Base-by-base conservation (phyloP, 2,329 filamentous ascomycete genomes). In the Paraconiothyrium brasiliense region DNA sequence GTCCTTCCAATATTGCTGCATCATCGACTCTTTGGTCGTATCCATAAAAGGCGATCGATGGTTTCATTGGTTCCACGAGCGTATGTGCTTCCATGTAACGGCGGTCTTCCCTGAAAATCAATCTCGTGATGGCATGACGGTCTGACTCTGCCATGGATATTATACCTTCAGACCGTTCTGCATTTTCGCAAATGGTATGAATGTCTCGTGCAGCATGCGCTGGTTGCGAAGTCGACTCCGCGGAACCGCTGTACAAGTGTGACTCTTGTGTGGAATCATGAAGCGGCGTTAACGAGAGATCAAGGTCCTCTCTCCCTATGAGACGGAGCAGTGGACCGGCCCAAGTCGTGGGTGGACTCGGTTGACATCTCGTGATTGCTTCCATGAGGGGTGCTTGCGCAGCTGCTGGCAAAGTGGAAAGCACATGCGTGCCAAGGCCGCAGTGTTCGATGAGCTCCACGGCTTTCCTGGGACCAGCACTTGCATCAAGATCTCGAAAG, bases 91-190 rank as follows among this genome's bases (percentile, higher is more conserved):
- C 95, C 63, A 93, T 89, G 58, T 97, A 89, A 39, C 95, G 90
- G 62, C 93, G 89, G 72, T 99, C 95, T 67, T 98, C 93, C 62
- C 89, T 90, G 84, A 98, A 99, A 32, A 99, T 90, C 9, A 95
- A 84, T 55, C 90, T 89, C 34, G 95, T 96, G 8, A 98, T 89
- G 86, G 76, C 94, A 89, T 78, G 73, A 32, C 93, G 88, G 72
- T 97, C 92, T 35, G 90, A 90, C 75, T 95, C 94, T 58, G 93
- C 91, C 6, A 91, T 90, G 50, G 92, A 92, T 66, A 95, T 91
- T 58, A 90, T 88, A 0, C 88, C 85, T 48, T 87, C 85, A 48
- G 85, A 82, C 43, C 88, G 84, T 48, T 92, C 89, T 1, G 87
- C 82, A 43, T 84, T 86, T 62, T 88, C 85, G 66, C 92, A 94